Base-by-base conservation (phyloP, 768 basidiomycete genomes). In the Russula sp. region DNA sequence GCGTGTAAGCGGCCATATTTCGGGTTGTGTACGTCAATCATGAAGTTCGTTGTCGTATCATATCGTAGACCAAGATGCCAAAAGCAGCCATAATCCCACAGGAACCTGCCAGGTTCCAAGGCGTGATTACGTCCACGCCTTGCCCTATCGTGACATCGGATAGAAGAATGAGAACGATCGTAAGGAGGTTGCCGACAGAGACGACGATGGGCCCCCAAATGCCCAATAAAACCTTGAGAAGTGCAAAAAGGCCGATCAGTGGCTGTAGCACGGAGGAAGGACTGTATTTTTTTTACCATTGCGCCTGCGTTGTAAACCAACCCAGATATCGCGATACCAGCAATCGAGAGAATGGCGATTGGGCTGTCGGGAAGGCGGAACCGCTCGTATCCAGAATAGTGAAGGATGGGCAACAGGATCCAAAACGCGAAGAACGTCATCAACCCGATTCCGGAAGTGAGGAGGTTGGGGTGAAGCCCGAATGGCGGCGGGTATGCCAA, bases 181-280 rank as follows among this genome's bases (percentile, higher is more conserved):
- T 94, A n/a, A 96, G 80, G n/a, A 98, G 80, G 73, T 84, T 93
- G 50, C 93, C 94, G 37, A 97, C 94, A 2, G 91, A 92, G 9
- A 86, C 85, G 48, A 93, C 82, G 47, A 94, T 84, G 6, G 93
- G 93, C 4, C 93, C 93, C 90, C 91, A 94, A 32, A 90, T 74
- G 32, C 89, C 89, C 53, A 96, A 77, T 3, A 96, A 77, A 59
- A 90, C 80, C 91, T 94, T 22, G 20, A 66, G 32, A 62, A 55
- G 22, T 10, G 45, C 9, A 63, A 51, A 47, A 61, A 61, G 48
- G 1, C 53, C 35, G 48, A 51, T 59, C 57, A 53, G 31, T 37
- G 8, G 40, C 40, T 8, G 40, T 11, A 11, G 35, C 6, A 42
- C 4, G 20, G 9, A 48, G 22, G 3, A 16, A 61, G 57, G 47